A percentile compares a stretch with the other conserved stretches of the same genome.
Conservation (phyloP, 768 basidiomycete species). For the Trametes sanguinea region DNA sequence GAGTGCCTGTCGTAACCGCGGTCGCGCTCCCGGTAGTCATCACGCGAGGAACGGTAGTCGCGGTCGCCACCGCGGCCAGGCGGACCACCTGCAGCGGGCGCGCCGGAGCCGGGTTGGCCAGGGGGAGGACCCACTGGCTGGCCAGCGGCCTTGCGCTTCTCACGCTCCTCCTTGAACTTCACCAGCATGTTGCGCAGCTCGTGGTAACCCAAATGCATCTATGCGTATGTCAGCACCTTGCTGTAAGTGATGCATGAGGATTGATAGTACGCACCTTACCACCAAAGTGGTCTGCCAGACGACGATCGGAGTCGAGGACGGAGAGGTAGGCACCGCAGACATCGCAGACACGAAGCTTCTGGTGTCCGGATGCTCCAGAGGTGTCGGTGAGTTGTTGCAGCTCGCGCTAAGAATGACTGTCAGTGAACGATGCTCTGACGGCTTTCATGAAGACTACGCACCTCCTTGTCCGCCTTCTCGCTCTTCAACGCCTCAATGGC, state of each 20-base stretch:
- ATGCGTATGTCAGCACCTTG: conserved; percentile 5
- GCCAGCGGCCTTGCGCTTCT: conserved; percentile 65
- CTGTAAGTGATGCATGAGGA: not conserved
- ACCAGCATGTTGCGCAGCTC: conserved; percentile 92
- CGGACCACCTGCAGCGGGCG: conserved; percentile 39
- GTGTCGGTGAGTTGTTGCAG: conserved; percentile 96
- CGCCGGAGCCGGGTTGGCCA: conserved; percentile 31
- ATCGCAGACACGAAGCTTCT: conserved; percentile 99
- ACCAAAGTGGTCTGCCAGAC: conserved; percentile 98
- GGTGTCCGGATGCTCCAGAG: conserved; percentile 98
- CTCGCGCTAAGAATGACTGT: conserved; percentile 60
- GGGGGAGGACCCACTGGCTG: conserved; percentile 45
- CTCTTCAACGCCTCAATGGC: conserved; percentile 97
- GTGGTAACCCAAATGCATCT: conserved; percentile 99
- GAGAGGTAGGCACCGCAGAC: conserved; percentile 99
- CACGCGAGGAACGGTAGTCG: conserved; percentile 62
- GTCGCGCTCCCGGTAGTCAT: conserved; percentile 63
- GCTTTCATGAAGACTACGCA: conserved; percentile 32
- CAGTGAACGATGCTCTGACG: conserved; percentile 10
- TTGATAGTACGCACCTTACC: conserved; percentile 73
- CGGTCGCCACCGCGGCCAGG: conserved; percentile 48
- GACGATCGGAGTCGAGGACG: conserved; percentile 96
- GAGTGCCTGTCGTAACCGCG: conserved; percentile 67
- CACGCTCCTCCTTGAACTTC: conserved; percentile 89
- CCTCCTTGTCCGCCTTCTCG: conserved; percentile 96